These are phyloP conservation scores for Aspergillus ruber DNA, from an alignment of 2,329 filamentous ascomycete genomes.

Conservation along the genomic window DNA sequence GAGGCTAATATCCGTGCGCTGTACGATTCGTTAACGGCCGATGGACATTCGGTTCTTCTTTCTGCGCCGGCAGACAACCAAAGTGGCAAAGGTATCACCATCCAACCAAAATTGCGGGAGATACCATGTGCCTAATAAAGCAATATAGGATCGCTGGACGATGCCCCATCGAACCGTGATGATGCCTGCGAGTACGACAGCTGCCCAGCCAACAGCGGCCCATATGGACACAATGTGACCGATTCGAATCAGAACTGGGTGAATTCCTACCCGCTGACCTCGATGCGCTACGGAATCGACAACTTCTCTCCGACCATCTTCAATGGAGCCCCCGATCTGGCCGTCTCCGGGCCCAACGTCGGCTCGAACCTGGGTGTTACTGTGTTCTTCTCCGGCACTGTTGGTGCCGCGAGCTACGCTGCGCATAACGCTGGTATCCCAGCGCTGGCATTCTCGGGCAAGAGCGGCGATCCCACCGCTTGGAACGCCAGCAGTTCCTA, in stretches of 20 bases:
- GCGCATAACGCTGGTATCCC: constrained; percentile 51
- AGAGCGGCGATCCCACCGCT: constrained; percentile 43
- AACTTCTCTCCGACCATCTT: constrained; percentile 51
- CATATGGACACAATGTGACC: constrained; percentile 52
- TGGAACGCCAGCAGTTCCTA: constrained; percentile 40
- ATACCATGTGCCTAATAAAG: not conserved
- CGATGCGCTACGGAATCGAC: constrained; percentile 58
- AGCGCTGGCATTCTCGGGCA: constrained; percentile 62
- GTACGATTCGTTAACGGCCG: constrained; percentile 49
- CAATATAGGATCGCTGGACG: constrained; percentile 47
- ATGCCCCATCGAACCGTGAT: constrained; percentile 43
- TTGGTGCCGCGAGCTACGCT: constrained; percentile 59
- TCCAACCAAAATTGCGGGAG: constrained; percentile 3
- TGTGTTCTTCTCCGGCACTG: constrained; percentile 59
- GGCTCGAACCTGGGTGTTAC: constrained; percentile 52
- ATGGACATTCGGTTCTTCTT: constrained; percentile 57
- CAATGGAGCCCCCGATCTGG: constrained; percentile 53
- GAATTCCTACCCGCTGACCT: constrained; percentile 62
- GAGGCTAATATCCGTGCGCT: constrained; percentile 60
- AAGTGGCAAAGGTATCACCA: constrained; percentile 51
- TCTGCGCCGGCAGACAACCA: constrained; percentile 62
- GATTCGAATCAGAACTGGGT: constrained; percentile 62
- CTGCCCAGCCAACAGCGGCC: constrained; percentile 52
- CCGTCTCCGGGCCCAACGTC: constrained; percentile 60
- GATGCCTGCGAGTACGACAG: constrained; percentile 55